A percentile compares a stretch with the other conserved stretches of the same genome.
Evolutionary conservation across 2,329 filamentous ascomycete genomes (phyloP).

Genomic region (Cephalotrichum gorgonifer): DNA sequence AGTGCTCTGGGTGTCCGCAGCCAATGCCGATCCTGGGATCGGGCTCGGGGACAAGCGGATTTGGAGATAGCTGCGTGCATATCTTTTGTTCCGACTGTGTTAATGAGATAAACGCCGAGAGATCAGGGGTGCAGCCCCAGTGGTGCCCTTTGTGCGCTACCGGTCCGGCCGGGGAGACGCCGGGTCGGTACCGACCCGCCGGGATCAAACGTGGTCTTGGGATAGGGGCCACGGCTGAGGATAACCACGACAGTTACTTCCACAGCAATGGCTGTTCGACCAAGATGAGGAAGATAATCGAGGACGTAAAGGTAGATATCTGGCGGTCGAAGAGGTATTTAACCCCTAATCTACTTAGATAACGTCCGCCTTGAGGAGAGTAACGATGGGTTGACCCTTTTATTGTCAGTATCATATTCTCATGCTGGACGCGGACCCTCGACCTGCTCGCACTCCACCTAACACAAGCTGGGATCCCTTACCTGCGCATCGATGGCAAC

Average conservation of each 20-base stretch:
- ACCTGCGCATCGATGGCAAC: slow-evolving; percentile 32
- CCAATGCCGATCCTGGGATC: slow-evolving; percentile 18
- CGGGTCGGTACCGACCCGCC: too few relatives aligned
- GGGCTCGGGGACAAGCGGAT: slow-evolving; percentile 9
- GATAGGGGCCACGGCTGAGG: too few relatives aligned
- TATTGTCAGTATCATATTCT: slow-evolving; percentile 30
- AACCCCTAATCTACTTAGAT: slow-evolving; percentile 3
- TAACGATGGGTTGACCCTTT: slow-evolving; percentile 10
- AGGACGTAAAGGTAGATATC: slow-evolving; percentile 16
- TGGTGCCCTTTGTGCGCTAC: not conserved
- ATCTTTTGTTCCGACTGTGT: slow-evolving; percentile 20
- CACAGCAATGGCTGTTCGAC: slow-evolving; percentile 16
- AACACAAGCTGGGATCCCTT: slow-evolving; percentile 13
- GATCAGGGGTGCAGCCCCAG: not conserved
- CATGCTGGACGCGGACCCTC: slow-evolving; percentile 32
- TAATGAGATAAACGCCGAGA: too few relatives aligned
- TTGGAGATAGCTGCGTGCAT: slow-evolving; percentile 17
- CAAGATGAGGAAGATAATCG: slow-evolving; percentile 21
- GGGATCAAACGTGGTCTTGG: not conserved
- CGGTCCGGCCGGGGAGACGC: too few relatives aligned
- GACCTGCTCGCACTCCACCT: slow-evolving; percentile 24
- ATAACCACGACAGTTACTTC: slow-evolving; percentile 16
- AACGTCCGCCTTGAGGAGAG: not conserved
- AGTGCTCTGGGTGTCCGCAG: slow-evolving; percentile 20
- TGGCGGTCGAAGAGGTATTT: slow-evolving; percentile 15